A percentile compares a stretch with the other conserved stretches of the same genome.
Conservation (phyloP, 192 early-diverging fungal genomes). For the Entophlyctis luteolus region DNA sequence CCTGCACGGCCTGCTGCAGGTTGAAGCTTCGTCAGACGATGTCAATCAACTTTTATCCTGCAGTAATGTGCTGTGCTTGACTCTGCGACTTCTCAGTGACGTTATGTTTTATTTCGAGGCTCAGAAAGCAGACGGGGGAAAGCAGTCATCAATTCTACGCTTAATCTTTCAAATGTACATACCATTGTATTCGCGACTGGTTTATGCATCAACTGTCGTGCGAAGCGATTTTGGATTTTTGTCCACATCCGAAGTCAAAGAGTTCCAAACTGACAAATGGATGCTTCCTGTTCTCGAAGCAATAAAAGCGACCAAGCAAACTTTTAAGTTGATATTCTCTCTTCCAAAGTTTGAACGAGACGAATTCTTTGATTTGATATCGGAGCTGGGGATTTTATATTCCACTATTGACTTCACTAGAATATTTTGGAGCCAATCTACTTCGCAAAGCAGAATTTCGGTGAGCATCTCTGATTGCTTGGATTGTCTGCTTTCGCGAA, state of each 20-base stretch:
- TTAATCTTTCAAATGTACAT: constrained; percentile 11
- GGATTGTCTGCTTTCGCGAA: neutral
- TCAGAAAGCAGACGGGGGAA: neutral
- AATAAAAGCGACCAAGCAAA: neutral
- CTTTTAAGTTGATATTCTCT: neutral
- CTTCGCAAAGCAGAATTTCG: neutral
- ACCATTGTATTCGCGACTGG: neutral
- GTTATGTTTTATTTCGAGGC: neutral
- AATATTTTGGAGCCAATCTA: constrained; percentile 4
- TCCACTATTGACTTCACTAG: neutral
- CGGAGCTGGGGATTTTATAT: constrained; percentile 6
- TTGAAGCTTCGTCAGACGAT: neutral
- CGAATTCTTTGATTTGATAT: neutral
- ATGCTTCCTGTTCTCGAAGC: neutral
- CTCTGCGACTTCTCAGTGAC: constrained; percentile 12
- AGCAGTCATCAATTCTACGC: neutral
- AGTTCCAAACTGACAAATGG: constrained; percentile 16
- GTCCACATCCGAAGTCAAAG: neutral
- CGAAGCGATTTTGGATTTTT: neutral
- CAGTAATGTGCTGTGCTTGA: neutral
- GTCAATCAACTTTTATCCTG: neutral
- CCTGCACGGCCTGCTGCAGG: constrained; percentile 1
- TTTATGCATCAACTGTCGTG: constrained; percentile 6
- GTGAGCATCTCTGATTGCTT: neutral
- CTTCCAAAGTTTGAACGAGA: neutral